These are phyloP conservation scores for Elongisporangium prolatum DNA, from an alignment of 352 stramenopile species.

Conservation along the genomic window DNA sequence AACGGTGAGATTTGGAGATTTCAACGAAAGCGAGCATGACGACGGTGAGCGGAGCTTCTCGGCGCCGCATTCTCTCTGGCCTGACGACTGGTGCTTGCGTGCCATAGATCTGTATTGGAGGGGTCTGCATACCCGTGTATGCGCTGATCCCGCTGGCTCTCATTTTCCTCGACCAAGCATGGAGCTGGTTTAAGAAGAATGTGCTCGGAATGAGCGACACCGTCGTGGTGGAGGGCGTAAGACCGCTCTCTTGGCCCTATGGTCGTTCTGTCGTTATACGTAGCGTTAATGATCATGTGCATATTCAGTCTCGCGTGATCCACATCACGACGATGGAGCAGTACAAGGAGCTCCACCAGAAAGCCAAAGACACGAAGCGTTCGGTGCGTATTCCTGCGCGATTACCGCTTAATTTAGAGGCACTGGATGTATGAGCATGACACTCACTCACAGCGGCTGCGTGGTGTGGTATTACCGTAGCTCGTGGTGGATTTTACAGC, in stretches of 20 bases:
- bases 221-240: constrained; percentile 43
- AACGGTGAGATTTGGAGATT: background rate
- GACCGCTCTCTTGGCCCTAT: background rate
- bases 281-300: background rate
- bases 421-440: too few species aligned
- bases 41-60: constrained; percentile 10
- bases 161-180: constrained; percentile 63
- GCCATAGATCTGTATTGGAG: constrained; percentile 73
- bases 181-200: constrained; percentile 69
- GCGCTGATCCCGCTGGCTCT: constrained; percentile 66
- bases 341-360: constrained; percentile 67
- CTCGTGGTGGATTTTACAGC: constrained; percentile 87
- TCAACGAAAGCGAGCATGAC: constrained; percentile 10
- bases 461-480: constrained; percentile 10
- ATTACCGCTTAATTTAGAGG: background rate
- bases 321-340: constrained; percentile 66
- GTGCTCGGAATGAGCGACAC: constrained; percentile 47
- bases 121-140: constrained; percentile 75
- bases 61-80: background rate
- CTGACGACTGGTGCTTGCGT: background rate
- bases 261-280: background rate
- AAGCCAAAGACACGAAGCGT: constrained; percentile 62
- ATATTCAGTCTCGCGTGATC: constrained; percentile 53
- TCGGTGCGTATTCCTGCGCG: constrained; percentile 19
- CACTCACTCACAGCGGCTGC: background rate